A percentile compares a stretch with the other conserved stretches of the same genome.
Conservation (phyloP, 768 basidiomycete species). For the Suillus clintonianus region DNA sequence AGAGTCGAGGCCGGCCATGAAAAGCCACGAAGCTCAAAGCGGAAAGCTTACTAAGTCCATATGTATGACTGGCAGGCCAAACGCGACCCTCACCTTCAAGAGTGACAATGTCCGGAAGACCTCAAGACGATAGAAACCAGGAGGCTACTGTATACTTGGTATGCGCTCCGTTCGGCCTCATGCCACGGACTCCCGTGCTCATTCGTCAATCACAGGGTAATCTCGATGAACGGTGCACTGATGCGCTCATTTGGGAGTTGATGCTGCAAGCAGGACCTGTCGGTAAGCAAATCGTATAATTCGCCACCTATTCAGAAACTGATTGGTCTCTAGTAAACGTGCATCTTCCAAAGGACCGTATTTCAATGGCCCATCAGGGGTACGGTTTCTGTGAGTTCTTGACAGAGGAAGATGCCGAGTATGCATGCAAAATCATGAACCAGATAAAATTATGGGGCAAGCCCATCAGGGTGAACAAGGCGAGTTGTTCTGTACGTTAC, state of each 20-base stretch:
- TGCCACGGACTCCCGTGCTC: background rate
- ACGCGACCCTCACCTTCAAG: no score
- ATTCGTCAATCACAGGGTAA: constrained; percentile 67
- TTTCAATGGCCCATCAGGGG: constrained; percentile 97
- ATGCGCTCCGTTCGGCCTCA: constrained; percentile 6
- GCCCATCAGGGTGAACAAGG: constrained; percentile 98
- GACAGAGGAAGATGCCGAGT: constrained; percentile 98
- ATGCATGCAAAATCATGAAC: constrained; percentile 99
- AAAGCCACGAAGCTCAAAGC: background rate
- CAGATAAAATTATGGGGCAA: constrained; percentile 99
- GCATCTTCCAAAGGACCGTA: constrained; percentile 96
- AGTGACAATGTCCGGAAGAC: constrained; percentile 38
- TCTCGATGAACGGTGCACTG: constrained; percentile 91
- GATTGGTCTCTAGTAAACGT: constrained; percentile 72
- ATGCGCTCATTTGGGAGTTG: constrained; percentile 95
- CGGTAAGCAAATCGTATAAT: constrained; percentile 54
- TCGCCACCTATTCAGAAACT: background rate
- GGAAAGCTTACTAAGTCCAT: background rate
- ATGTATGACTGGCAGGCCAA: background rate
- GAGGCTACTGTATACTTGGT: constrained; percentile 91
- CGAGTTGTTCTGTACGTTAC: constrained; percentile 36
- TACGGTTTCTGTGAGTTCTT: constrained; percentile 99
- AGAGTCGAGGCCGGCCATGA: no score
- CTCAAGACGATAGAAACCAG: constrained; percentile 88
- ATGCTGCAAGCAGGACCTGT: constrained; percentile 99